Conservation (phyloP, 176 grass and related monocot genomes). For the Melocanna baccifera region DNA sequence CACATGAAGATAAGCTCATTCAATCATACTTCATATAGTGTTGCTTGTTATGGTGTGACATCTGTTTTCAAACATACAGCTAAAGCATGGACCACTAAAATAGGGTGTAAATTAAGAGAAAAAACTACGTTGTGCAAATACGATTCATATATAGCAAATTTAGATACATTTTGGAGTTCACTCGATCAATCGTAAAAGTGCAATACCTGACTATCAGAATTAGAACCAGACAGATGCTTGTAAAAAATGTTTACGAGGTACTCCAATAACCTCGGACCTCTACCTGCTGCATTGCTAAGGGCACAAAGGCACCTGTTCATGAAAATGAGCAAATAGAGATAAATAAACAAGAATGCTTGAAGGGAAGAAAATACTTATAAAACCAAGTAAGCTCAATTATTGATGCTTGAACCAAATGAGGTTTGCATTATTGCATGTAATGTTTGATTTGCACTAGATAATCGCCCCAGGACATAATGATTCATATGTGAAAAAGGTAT, state of each 20-base stretch:
- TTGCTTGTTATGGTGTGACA: neutral
- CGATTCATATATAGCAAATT: conserved; percentile 18
- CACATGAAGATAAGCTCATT: neutral
- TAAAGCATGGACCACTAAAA: neutral
- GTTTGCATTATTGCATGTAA: conserved; percentile 6
- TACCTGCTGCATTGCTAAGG: conserved; percentile 75
- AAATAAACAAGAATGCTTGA: conserved; percentile 26
- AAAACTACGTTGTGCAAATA: neutral
- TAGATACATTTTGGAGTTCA: conserved; percentile 23
- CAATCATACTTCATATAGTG: neutral
- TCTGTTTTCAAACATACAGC: conserved; percentile 4
- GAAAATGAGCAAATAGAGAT: conserved; percentile 21
- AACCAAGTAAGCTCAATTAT: neutral
- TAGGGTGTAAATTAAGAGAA: conserved; percentile 24
- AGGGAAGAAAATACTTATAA: neutral
- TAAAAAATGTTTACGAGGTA: conserved; percentile 86
- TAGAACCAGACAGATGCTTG: conserved; percentile 75
- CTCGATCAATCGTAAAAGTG: conserved; percentile 21
- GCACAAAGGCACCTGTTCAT: conserved; percentile 84
- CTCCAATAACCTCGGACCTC: conserved; percentile 73
- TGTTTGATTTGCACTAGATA: conserved; percentile 2
- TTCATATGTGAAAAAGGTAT: neutral
- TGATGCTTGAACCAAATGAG: conserved; percentile 13
- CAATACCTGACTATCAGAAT: conserved; percentile 77
- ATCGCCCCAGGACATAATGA: neutral